Percentiles rank a stretch among this genome's conserved stretches.
phyloP scores from a whole-genome alignment of 2,329 filamentous ascomycete genomes.

The Chaetomiaceae sp. region DNA sequence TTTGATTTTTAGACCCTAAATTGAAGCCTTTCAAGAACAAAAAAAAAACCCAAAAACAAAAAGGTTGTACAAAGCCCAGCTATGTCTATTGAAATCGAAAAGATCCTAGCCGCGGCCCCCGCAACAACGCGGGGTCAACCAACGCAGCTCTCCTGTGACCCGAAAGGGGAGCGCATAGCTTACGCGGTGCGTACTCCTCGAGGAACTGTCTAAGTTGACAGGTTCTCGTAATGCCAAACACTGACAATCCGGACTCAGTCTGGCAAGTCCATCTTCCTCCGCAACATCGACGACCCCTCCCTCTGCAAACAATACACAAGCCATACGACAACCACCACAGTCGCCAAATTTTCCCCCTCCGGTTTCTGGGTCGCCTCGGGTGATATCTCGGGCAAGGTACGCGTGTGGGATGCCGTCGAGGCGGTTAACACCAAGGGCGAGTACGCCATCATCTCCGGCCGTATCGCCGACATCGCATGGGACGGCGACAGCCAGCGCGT shows the following conservation, averaged over 20 bases:
- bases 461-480: constrained; percentile 96
- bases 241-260: constrained; percentile 51
- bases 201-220: no score
- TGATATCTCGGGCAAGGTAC: constrained; percentile 76
- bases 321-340: constrained; percentile 83
- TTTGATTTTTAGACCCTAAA: background rate
- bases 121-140: constrained; percentile 80
- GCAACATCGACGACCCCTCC: constrained; percentile 86
- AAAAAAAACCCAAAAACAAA: no score
- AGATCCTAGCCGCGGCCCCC: constrained; percentile 81
- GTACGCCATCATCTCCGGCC: constrained; percentile 88
- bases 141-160: constrained; percentile 81
- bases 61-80: background rate
- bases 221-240: no score
- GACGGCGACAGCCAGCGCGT: constrained; percentile 95
- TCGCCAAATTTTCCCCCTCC: constrained; percentile 89
- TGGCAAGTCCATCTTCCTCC: constrained; percentile 93
- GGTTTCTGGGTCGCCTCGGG: constrained; percentile 94
- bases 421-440: constrained; percentile 85
- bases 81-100: constrained; percentile 55
- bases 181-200: constrained; percentile 72
- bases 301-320: constrained; percentile 84
- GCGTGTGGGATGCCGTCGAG: constrained; percentile 89
- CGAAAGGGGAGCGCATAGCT: constrained; percentile 85
- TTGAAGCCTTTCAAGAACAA: background rate